Evolutionary conservation across 495 filamentous ascomycete genomes (phyloP), one percentile per base, ranked within the genome.

Genomic region (Podospora anserina): DNA sequence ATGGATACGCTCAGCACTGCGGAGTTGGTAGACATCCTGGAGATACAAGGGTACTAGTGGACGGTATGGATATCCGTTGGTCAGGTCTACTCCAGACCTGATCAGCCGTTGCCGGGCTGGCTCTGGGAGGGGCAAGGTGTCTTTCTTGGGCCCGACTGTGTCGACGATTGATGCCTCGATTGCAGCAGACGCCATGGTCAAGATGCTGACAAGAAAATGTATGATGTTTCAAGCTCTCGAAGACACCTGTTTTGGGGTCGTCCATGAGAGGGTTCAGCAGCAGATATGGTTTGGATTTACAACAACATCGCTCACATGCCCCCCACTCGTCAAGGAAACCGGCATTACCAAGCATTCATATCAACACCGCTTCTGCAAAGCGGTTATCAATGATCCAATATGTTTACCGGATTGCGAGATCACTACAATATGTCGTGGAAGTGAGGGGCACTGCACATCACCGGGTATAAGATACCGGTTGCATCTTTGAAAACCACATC

Each of bases 31-130:
- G 3, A 89, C 88, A 66, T 92, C 89, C 65, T 91, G 86, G 4
- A 89, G 75, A 72, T 87, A 91, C 4, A 91, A 79, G 7, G 89
- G 89, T 66, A 83, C 83, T 2, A 85, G 81, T 4, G 88, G 89
- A 4, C 88, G 85, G 68, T 90, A 90, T 0, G 89, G 89, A 67
- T 92, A 91, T 0, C 88, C 88, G 0, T 83, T 77, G 2, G 86
- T 86, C 13, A 90, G 79, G 71, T 91, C 88, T 64, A 91, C 83
- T 1, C 86, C 88, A 0, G 87, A 86, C 63, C 88, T 89, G 65
- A 87, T 85, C 5, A 91, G 81, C 13, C 89, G 84, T 53, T 79
- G 78, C 20, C 84, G 81, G 2, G 87, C 80, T 13, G 83, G 67
- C 18, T 76, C 76, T 11, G 89, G 88, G 19, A 92, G 80, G 5